Conservation (phyloP, 257 asterid genomes). For the Schizonepeta tenuifolia region DNA sequence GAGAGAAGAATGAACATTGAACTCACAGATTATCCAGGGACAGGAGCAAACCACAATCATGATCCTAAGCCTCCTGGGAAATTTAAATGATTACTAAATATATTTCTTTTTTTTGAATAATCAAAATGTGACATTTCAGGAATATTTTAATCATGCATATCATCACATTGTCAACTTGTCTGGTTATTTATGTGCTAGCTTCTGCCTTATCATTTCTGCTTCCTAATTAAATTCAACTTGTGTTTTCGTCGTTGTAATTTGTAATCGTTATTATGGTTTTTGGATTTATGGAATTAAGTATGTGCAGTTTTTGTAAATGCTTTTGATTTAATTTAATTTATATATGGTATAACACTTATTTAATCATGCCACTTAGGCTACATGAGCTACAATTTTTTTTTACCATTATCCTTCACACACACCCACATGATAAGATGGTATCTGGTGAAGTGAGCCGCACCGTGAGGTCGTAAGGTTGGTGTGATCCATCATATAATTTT, state of each 20-base stretch:
- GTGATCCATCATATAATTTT: no score
- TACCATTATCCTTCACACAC: no score
- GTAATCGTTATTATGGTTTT: not conserved
- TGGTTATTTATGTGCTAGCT: not conserved
- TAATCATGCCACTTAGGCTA: no score
- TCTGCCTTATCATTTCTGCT: not conserved
- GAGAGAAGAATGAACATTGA: conserved; percentile 40
- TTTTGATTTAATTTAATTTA: not conserved
- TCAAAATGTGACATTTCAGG: not conserved
- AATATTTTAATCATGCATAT: not conserved
- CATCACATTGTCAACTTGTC: not conserved
- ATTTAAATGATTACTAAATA: not conserved
- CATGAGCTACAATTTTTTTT: no score
- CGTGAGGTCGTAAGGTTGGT: no score
- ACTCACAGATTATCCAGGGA: conserved; percentile 44
- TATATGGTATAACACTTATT: no score
- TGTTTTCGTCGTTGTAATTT: not conserved
- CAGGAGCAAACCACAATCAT: conserved; percentile 47
- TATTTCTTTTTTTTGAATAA: not conserved
- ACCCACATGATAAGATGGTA: no score
- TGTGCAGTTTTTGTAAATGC: not conserved
- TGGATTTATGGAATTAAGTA: not conserved
- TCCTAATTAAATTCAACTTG: not conserved
- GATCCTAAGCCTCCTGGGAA: conserved; percentile 40
- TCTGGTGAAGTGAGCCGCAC: no score